Evolutionary conservation across 2,329 filamentous ascomycete species (phyloP).

Genomic region (Penicillium sp.): DNA sequence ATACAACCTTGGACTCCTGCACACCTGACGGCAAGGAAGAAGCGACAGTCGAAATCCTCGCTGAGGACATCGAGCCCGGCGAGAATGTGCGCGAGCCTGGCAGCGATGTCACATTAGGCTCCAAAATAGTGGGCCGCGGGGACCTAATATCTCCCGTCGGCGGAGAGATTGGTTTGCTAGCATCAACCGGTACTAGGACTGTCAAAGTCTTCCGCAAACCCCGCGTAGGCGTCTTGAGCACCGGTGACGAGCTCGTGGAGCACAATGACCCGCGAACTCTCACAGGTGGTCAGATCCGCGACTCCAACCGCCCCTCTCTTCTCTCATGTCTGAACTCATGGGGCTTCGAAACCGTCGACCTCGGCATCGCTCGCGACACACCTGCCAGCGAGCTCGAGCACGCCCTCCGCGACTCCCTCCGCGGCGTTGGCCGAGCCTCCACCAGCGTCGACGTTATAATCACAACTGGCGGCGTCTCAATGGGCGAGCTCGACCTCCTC

Average conservation of each 20-base stretch:
- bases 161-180: constrained; percentile 82
- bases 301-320: constrained; percentile 84
- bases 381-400: constrained; percentile 64
- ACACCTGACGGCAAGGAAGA: constrained; percentile 79
- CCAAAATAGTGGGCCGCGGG: constrained; percentile 63
- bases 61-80: constrained; percentile 61
- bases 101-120: constrained; percentile 67
- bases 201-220: constrained; percentile 69
- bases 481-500: constrained; percentile 93
- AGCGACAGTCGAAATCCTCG: constrained; percentile 75
- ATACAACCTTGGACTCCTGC: constrained; percentile 66
- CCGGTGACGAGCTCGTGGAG: constrained; percentile 84
- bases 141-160: constrained; percentile 78
- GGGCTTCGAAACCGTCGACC: constrained; percentile 70
- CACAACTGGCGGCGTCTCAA: constrained; percentile 88
- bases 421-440: constrained; percentile 39
- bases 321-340: constrained; percentile 65
- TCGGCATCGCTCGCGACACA: constrained; percentile 61
- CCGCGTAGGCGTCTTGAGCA: constrained; percentile 77
- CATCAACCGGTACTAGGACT: constrained; percentile 66
- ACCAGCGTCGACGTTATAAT: constrained; percentile 65
- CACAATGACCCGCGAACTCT: constrained; percentile 56
- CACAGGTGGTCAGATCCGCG: constrained; percentile 73
- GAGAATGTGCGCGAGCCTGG: constrained; percentile 90
- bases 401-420: constrained; percentile 64